Base-by-base conservation (phyloP, 768 basidiomycete genomes). In the Podaxis sp. region DNA sequence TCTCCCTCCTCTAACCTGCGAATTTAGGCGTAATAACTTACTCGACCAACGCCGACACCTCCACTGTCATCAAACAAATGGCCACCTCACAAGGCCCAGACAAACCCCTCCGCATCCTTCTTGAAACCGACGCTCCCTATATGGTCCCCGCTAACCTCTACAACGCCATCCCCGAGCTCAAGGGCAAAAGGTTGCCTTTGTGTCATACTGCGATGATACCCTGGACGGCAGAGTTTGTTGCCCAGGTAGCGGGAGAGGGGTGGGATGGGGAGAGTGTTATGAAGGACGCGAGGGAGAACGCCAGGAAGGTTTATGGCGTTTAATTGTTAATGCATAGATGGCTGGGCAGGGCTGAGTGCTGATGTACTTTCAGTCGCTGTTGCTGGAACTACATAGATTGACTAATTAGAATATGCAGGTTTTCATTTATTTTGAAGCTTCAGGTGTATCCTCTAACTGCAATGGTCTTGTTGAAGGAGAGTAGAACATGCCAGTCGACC, bases 121-220 rank as follows among this genome's bases (percentile, higher is more conserved):
- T 95, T 2, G 93, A 95, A 73, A 93, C 93, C 0, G 93, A 95
- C 66, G 92, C 92, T 2, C 93, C 93, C 0, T 95, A 83, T 76
- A 95, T 95, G 93, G 81, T 89, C 0, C 93, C 93, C 0, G 77
- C 84, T 0, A 94, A 90, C 63, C 71, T 95, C 17, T 92, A 92
- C 68, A 71, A 74, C 2, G 77, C 86, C 0, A 73, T 92, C 0
- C 79, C 83, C 0, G 73, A 68, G 0, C 72, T 82, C 22, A 86
- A 85, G 66, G 86, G 87, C 2, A 83, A 82, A 65, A 79, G 82
- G 65, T 72, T 94, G 0, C 89, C 93, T 0, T 70, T 94, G 7
- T 90, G 82, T 59, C 92, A 93, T 68, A 85, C 85, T 0, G 90
- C 85, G 0, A 93, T 94, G 89, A 83, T 95, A 1, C 92, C 93